A percentile compares a stretch with the other conserved stretches of the same genome.
Conservation (phyloP, 2,329 filamentous ascomycete species). For the Pseudogymnoascus destructans region DNA sequence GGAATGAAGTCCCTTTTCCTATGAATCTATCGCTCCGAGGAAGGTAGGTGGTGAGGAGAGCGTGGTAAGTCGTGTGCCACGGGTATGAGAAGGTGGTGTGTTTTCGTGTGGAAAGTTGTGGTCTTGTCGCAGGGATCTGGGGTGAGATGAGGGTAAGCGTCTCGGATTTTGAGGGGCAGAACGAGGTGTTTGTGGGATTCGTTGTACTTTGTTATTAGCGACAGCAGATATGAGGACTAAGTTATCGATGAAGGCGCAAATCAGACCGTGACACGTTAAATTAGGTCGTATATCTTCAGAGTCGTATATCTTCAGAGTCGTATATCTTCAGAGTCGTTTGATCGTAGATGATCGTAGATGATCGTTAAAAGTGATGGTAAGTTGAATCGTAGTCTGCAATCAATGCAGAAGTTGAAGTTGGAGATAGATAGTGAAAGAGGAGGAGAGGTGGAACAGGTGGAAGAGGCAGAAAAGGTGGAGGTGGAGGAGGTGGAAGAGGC, state of each 20-base stretch:
- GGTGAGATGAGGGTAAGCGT: background rate
- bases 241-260: background rate
- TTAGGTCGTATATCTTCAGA: background rate
- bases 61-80: background rate
- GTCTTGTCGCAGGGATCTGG: background rate
- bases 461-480: no score
- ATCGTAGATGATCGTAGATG: background rate
- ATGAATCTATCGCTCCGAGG: background rate
- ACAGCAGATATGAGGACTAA: background rate
- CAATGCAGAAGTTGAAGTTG: background rate
- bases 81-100: background rate
- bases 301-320: background rate
- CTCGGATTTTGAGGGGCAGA: background rate
- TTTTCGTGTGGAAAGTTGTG: background rate
- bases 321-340: background rate
- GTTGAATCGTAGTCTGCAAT: background rate
- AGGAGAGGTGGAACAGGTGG: background rate
- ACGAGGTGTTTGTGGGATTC: background rate
- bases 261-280: background rate
- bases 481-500: no score
- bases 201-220: background rate
- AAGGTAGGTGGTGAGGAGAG: background rate
- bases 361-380: background rate
- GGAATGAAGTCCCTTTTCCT: background rate
- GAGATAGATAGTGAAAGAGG: background rate